Base-by-base conservation (phyloP, 768 basidiomycete genomes). In the Termitomyces sp. region DNA sequence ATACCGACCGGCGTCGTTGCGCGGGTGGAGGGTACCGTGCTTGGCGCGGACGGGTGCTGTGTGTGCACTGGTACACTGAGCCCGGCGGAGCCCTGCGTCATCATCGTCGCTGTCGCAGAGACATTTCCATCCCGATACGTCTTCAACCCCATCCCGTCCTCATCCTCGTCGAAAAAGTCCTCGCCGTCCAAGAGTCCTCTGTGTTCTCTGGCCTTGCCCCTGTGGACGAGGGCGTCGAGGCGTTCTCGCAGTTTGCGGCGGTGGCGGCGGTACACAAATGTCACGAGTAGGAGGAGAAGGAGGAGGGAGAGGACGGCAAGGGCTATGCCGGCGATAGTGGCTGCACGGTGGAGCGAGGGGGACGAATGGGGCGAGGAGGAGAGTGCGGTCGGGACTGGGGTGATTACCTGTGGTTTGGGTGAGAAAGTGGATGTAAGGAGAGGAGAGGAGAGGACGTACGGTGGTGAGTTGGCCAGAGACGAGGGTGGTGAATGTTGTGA, bases 91-190 rank as follows among this genome's bases (percentile, higher is more conserved):
- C 15, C 3, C 36, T 37, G 36, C 6, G 16, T 30, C 27, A 27
- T 12, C 27, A 15, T 8, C 11, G 9, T 4, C 12, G 22, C 12
- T 0, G 20, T 44, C 8, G 20, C 24, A 2, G 15, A 15, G 16
- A 7, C 12, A 8, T 20, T 33, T 9, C 45, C 12, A 22, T 58
- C 53, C n/a, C 54, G 22, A 36, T 59, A 59, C n/a, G 46, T 39
- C 18, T 46, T 47, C 47, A 59, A 15, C 5, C 46, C n/a, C 8
- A 59, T 16, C 0, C 20, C 47, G 0, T 56, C 58, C 5, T 44
- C 61, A 2, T 54, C 58, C 15, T 59, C 61, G 9, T 62, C 61
- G 20, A 57, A 62, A 55, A 62, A 62, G 47, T 62, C 61, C 47
- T 62, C 61, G 3, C 61, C 61, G 9, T 62, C 61, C 4, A 62